Percentiles rank a stretch among this genome's conserved stretches.
These are phyloP conservation scores for Cyberlindnera nakhonratchasimensis DNA, from an alignment of 805 yeast species.

Conservation along the genomic window DNA sequence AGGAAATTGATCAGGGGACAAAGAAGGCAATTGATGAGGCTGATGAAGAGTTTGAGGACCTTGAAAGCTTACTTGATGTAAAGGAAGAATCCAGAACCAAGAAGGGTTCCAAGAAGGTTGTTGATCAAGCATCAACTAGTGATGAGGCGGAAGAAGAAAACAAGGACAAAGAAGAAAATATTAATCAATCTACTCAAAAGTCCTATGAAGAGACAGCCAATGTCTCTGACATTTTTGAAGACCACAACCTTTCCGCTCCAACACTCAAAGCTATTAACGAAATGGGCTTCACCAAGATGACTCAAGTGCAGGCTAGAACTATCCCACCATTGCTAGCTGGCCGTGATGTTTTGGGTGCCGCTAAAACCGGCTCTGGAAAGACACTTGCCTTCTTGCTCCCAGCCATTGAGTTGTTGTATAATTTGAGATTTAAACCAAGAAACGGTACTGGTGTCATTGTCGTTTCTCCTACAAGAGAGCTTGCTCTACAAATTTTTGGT, in stretches of 20 bases:
- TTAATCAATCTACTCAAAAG: slow-evolving; percentile 1
- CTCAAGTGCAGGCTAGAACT: slow-evolving; percentile 91
- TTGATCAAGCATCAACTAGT: slow-evolving; percentile 16
- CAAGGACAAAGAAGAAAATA: slow-evolving; percentile 16
- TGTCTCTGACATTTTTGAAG: slow-evolving; percentile 36
- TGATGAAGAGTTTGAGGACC: slow-evolving; percentile 56
- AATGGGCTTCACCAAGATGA: slow-evolving; percentile 92
- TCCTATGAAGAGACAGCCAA: slow-evolving; percentile 15
- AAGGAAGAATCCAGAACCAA: slow-evolving; percentile 29
- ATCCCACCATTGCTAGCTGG: slow-evolving; percentile 97
- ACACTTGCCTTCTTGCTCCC: slow-evolving; percentile 94
- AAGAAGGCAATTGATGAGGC: slow-evolving; percentile 49
- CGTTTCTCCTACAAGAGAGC: slow-evolving; percentile 95
- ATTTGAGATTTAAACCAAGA: slow-evolving; percentile 92
- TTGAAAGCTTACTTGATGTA: slow-evolving; percentile 50
- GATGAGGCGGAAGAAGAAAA: slow-evolving; percentile 21
- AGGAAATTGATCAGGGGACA: slow-evolving; percentile 33
- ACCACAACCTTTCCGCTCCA: slow-evolving; percentile 70
- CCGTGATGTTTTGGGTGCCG: slow-evolving; percentile 98
- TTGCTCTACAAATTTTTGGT: slow-evolving; percentile 96
- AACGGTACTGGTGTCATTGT: slow-evolving; percentile 97
- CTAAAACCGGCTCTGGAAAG: slow-evolving; percentile 98
- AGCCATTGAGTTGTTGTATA: slow-evolving; percentile 87
- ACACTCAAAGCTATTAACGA: slow-evolving; percentile 76
- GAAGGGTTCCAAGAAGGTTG: slow-evolving; percentile 17